phyloP scores from a whole-genome alignment of 345 rosid genomes.

The Citrus trifoliata region DNA sequence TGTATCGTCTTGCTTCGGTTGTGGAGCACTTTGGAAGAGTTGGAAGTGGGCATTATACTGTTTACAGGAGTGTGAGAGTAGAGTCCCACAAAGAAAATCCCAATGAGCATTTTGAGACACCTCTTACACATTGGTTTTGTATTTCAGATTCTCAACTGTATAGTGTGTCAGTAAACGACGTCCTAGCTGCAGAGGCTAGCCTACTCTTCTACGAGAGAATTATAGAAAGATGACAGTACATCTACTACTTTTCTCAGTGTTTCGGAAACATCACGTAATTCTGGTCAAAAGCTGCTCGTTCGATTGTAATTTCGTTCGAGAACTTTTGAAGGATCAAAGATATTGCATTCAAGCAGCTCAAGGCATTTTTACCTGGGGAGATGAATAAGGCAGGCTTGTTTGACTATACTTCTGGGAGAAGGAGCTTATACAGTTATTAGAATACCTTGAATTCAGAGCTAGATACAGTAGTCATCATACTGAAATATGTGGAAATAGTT shows the following conservation, averaged over 20 bases:
- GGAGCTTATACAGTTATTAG: background rate
- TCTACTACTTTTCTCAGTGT: background rate
- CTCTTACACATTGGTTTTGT: slow-evolving; percentile 54
- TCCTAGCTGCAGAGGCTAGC: slow-evolving; percentile 80
- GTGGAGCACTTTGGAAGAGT: slow-evolving; percentile 83
- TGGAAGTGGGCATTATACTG: slow-evolving; percentile 83
- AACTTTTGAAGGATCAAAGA: background rate
- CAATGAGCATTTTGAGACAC: slow-evolving; percentile 15
- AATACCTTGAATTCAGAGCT: background rate
- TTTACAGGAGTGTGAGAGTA: slow-evolving; percentile 52
- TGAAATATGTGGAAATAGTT: background rate
- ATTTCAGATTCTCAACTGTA: slow-evolving; percentile 73
- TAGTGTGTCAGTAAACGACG: slow-evolving; percentile 61
- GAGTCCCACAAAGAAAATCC: slow-evolving; percentile 17
- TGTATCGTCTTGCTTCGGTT: slow-evolving; percentile 63
- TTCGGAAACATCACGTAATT: background rate
- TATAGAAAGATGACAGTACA: slow-evolving; percentile 16
- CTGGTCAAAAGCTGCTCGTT: background rate
- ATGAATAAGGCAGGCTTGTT: no score
- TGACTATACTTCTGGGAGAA: background rate
- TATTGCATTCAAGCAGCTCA: background rate
- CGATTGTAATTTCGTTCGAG: background rate
- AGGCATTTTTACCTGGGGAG: background rate
- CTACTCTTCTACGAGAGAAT: slow-evolving; percentile 79
- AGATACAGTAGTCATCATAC: background rate